phyloP scores from a whole-genome alignment of 2,329 filamentous ascomycete genomes.

The Kalmusia sp. region DNA sequence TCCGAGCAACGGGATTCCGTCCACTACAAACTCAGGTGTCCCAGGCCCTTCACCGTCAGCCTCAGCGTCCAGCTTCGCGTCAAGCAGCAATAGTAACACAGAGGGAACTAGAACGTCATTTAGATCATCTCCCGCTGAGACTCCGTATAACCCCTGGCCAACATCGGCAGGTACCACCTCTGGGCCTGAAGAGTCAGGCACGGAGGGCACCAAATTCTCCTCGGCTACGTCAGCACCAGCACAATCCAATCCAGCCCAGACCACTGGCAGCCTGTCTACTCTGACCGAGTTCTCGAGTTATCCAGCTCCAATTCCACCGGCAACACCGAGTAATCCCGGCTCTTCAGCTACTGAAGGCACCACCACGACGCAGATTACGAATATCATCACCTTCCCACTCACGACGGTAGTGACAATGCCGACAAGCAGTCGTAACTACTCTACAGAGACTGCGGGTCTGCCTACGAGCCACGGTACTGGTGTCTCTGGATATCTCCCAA shows the following conservation, averaged over 20 bases:
- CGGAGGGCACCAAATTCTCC: not conserved
- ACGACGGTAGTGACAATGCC: conserved; percentile 28
- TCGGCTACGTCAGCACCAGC: not conserved
- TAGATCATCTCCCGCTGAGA: too few relatives aligned
- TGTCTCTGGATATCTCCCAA: conserved; percentile 24
- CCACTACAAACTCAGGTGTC: not conserved
- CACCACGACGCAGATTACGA: conserved; percentile 34
- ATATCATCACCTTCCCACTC: conserved; percentile 28
- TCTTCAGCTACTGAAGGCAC: conserved; percentile 15
- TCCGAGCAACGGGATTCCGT: not conserved
- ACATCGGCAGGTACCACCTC: not conserved
- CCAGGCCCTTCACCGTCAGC: not conserved
- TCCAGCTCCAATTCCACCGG: not conserved
- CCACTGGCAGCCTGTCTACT: not conserved
- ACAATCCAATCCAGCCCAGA: not conserved
- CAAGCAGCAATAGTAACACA: too few relatives aligned
- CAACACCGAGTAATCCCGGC: conserved; percentile 3
- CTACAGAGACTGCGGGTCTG: conserved; percentile 22
- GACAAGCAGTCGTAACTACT: conserved; percentile 8
- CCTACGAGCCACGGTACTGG: conserved; percentile 27
- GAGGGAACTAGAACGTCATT: too few relatives aligned
- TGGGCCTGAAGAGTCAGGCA: not conserved
- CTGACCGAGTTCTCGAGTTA: not conserved
- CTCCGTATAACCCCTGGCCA: not conserved
- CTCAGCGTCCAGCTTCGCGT: too few relatives aligned